Base-by-base conservation (phyloP, 768 basidiomycete species). In the Suillus hirtellus region DNA sequence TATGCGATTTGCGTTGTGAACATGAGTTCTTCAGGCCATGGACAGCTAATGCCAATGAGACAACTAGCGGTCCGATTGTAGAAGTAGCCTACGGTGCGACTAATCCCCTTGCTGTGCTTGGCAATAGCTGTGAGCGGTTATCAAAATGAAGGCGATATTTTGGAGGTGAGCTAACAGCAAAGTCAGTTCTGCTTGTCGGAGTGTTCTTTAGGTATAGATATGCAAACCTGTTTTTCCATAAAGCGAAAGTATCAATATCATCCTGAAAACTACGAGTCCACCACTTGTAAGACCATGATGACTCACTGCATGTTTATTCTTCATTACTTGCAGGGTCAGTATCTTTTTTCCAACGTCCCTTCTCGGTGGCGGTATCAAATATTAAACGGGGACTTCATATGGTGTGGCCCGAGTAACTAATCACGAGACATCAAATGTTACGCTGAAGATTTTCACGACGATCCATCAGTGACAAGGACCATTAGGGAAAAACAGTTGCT, bases 71-170 rank as follows among this genome's bases (percentile, higher is more conserved):
- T 10, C 38, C 47, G 37, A 21, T 70, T 58, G 56, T 44, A 27
- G 43, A 49, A 4, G 27, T 3, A 31, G 34, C 70, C 27, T 60
- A 61, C 2, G 14, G 58, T 17, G 63, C 71, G 1, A 59, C 65
- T 46, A 24, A 47, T 10, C 68, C 69, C 0, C 34, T 73, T 56
- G 50, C 59, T 8, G 61, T 64, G 0, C 31, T 14, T n/a, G n/a
- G n/a, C n/a, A 49, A 27, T 27, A 27, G 27, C 69, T 43, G 42
- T 43, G 42, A 52, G 66, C 17, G 71, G 70, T 49, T 72, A 73
- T 65, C 70, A 71, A 34, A 71, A 67, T 42, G 69, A 71, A 60
- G 71, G 59, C 3, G 62, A 61, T 24, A 27, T 62, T 71, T 27
- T 64, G 47, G 70, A 71, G 21, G n/a, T 1, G 6, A 42, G 69